Percentiles rank a stretch among this genome's conserved stretches.
Conservation (phyloP, 1,284 basidiomycete species). For the Ustilago esculenta region DNA sequence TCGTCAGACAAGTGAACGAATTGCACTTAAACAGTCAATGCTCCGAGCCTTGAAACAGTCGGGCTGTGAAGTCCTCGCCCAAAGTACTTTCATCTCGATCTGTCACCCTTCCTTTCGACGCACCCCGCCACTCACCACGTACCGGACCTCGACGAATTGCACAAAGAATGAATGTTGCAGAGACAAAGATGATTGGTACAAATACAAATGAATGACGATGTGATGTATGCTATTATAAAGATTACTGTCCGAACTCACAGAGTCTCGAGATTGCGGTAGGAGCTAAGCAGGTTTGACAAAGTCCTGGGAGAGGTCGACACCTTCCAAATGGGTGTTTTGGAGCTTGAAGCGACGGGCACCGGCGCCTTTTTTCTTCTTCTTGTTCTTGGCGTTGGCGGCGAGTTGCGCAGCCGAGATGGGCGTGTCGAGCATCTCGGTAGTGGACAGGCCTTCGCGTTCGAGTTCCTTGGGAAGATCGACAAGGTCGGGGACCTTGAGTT, state of each 20-base stretch:
- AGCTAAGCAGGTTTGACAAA: constrained; percentile 51
- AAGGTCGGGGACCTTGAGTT: constrained; percentile 82
- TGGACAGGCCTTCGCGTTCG: constrained; percentile 70
- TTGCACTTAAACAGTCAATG: no score
- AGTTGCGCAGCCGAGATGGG: constrained; percentile 41
- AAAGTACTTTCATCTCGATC: no score
- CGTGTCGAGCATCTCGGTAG: constrained; percentile 52
- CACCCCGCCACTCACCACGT: no score
- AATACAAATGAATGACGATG: constrained; percentile 4
- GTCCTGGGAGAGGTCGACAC: constrained; percentile 80
- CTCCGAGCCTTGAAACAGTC: no score
- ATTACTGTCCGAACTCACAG: no score
- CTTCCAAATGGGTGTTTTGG: constrained; percentile 84
- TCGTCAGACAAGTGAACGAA: no score
- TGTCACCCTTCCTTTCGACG: no score
- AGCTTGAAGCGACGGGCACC: constrained; percentile 72
- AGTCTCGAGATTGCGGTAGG: no score
- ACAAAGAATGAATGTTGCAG: no score
- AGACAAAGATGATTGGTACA: neutral
- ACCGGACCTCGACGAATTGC: no score
- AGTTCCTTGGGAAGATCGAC: constrained; percentile 81
- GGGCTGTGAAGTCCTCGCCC: no score
- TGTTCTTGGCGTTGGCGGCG: constrained; percentile 43
- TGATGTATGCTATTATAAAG: neutral
- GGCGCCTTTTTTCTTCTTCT: constrained; percentile 51